Evolutionary conservation across 2,329 filamentous ascomycete species (phyloP).

Genomic region (Xylariaceae sp.): DNA sequence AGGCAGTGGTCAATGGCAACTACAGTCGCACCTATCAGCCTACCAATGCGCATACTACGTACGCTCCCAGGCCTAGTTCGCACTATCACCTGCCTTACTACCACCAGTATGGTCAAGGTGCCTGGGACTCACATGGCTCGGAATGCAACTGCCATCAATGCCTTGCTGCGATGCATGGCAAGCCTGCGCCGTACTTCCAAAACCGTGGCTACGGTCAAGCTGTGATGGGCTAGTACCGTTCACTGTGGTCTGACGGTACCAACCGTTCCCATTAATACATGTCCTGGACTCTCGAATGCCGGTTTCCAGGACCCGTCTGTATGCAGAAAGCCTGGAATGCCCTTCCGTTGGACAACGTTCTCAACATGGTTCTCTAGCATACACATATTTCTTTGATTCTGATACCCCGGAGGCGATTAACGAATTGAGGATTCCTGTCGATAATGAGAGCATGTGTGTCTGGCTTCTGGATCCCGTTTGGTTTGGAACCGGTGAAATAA

Average conservation of each 20-base stretch:
- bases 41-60: constrained; percentile 29
- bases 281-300: background rate
- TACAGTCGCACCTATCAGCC: constrained; percentile 36
- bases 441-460: too few species aligned
- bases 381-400: constrained; percentile 5
- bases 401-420: background rate
- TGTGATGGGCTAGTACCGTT: constrained; percentile 36
- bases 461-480: too few species aligned
- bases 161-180: constrained; percentile 31
- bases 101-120: constrained; percentile 39
- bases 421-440: too few species aligned
- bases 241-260: constrained; percentile 19
- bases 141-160: constrained; percentile 46
- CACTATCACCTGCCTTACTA: constrained; percentile 37
- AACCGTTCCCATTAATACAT: constrained; percentile 5
- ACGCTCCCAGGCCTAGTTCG: constrained; percentile 29
- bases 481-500: constrained; percentile 1
- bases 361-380: constrained; percentile 3
- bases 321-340: too few species aligned
- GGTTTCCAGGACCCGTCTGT: background rate
- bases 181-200: constrained; percentile 43
- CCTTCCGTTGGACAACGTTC: constrained; percentile 2
- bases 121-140: constrained; percentile 43
- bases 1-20: constrained; percentile 25
- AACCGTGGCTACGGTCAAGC: constrained; percentile 40